These are phyloP conservation scores for Colletotrichum sp. DNA, from an alignment of 2,329 filamentous ascomycete species.

Conservation along the genomic window DNA sequence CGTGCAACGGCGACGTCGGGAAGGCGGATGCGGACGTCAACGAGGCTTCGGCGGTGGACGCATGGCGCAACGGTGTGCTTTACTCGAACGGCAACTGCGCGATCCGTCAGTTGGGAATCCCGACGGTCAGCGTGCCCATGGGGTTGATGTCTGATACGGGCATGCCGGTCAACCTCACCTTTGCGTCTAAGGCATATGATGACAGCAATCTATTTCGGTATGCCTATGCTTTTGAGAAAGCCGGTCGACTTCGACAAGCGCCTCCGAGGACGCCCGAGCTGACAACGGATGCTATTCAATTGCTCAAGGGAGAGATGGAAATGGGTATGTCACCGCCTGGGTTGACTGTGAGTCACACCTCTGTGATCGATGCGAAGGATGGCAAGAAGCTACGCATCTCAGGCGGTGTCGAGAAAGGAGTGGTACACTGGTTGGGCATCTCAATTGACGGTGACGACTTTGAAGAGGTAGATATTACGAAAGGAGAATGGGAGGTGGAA, in stretches of 20 bases:
- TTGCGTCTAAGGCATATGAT: constrained; percentile 28
- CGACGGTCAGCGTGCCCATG: constrained; percentile 31
- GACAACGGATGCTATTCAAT: neutral
- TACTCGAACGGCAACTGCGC: constrained; percentile 23
- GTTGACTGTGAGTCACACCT: neutral
- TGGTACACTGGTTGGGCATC: neutral
- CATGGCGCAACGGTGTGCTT: constrained; percentile 12
- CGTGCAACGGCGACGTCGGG: neutral
- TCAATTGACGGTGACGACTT: neutral
- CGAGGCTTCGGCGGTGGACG: constrained; percentile 42
- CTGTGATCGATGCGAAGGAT: neutral
- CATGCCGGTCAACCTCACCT: constrained; percentile 31
- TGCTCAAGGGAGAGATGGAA: neutral
- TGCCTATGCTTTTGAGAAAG: neutral
- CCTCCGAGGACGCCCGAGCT: neutral
- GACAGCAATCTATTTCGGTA: constrained; percentile 14
- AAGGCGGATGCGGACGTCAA: neutral
- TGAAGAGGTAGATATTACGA: neutral
- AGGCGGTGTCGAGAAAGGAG: neutral
- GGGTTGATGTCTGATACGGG: constrained; percentile 26
- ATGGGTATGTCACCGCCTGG: neutral
- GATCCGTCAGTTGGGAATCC: constrained; percentile 31
- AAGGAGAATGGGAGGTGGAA: neutral
- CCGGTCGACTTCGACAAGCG: neutral
- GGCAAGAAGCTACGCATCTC: neutral